Base-by-base conservation (phyloP, 805 yeast species). In the Danielia oregonensis region DNA sequence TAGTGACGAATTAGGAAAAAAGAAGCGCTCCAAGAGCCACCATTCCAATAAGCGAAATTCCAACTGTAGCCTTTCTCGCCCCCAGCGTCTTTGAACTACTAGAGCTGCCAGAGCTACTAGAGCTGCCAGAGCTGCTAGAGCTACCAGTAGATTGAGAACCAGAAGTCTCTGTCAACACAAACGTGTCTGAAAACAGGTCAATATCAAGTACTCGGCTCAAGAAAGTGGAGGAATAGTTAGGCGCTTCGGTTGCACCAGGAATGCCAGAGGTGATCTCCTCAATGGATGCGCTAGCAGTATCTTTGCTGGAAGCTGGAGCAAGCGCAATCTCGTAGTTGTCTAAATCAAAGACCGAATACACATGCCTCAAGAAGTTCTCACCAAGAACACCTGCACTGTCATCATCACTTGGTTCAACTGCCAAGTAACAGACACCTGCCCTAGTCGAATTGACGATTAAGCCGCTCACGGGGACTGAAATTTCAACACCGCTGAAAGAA, bases 261-360 rank as follows among this genome's bases (percentile, higher is more conserved):
- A 26, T 15, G 17, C 17, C 17, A 11, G 16, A n/a, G 17, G 17
- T 6, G n/a, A 24, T 24, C 6, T 6, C 26, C n/a, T 24, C 26
- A 13, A 24, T 24, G 26, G 11, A 10, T 10, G 13, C n/a, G 11
- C 46, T 31, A 30, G 35, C 36, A 19, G 40, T 39, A 19, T 6
- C 22, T 9, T 19, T 9, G n/a, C n/a, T n/a, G n/a, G n/a, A n/a
- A n/a, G n/a, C n/a, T n/a, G n/a, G n/a, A 10, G 32, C 32, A 15
- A 29, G 5, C 6, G 17, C 17, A 7, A 30, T 19, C 14, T 14
- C 22, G 12, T 6, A 15, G 15, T 22, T 7, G 22, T 30, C 33
- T 6, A 18, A 30, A 15, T 30, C 33, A 16, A 17, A 18, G 19
- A 19, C 33, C 12, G 23, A 8, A 16, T 22, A 30, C 14, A 26